Conservation (phyloP, 208 protist genomes). For the Crithidia brevicula region DNA sequence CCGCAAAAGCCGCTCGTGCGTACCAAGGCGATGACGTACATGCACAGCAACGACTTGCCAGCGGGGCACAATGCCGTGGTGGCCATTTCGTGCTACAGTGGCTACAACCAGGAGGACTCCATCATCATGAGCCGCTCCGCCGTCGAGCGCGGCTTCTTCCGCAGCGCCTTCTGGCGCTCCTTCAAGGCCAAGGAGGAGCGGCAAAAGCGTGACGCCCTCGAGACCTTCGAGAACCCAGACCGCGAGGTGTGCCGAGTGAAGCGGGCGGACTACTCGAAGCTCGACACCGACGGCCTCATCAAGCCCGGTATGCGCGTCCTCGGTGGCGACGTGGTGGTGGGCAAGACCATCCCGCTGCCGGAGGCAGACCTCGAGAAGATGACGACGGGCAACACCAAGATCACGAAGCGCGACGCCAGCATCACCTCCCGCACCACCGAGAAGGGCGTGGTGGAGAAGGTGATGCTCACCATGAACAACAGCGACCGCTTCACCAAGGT, state of each 20-base stretch:
- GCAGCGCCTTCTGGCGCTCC: constrained; percentile 94
- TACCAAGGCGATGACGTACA: constrained; percentile 97
- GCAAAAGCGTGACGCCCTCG: constrained; percentile 58
- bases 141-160: constrained; percentile 98
- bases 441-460: constrained; percentile 95
- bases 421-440: constrained; percentile 87
- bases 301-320: constrained; percentile 85
- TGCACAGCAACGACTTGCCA: constrained; percentile 95
- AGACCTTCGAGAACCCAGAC: constrained; percentile 95
- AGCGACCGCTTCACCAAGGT: constrained; percentile 95
- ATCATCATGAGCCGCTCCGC: constrained; percentile 97
- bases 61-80: constrained; percentile 99
- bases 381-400: constrained; percentile 62
- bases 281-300: constrained; percentile 96
- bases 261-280: constrained; percentile 94
- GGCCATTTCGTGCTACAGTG: constrained; percentile 99
- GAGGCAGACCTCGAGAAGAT: constrained; percentile 66
- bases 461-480: constrained; percentile 94
- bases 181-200: constrained; percentile 87
- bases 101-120: constrained; percentile 99
- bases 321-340: constrained; percentile 93
- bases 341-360: constrained; percentile 84
- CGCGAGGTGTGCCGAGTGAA: constrained; percentile 84
- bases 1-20: constrained; percentile 97
- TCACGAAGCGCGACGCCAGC: constrained; percentile 84